These are phyloP conservation scores for Fragilariopsis cylindrus DNA, from an alignment of 108 stramenopile species.

Conservation along the genomic window DNA sequence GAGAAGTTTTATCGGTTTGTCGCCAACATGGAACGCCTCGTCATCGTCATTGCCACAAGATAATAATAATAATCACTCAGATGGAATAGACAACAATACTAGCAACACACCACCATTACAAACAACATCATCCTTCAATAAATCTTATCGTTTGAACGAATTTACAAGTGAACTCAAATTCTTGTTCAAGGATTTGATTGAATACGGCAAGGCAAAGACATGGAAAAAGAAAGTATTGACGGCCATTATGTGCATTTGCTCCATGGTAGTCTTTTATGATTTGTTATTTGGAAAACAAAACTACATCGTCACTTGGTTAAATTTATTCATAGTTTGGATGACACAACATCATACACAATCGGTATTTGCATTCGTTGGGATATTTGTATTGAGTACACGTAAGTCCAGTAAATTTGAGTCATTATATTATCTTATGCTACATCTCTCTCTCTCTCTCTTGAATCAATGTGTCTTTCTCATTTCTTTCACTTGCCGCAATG, in stretches of 20 bases:
- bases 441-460: neutral
- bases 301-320: slow-evolving; percentile 17
- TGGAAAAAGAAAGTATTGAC: slow-evolving; percentile 47
- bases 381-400: slow-evolving; percentile 64
- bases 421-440: neutral
- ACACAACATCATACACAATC: slow-evolving; percentile 45
- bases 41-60: too few species aligned
- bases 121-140: too few species aligned
- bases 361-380: slow-evolving; percentile 62
- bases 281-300: slow-evolving; percentile 31
- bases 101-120: too few species aligned
- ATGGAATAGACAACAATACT: too few species aligned
- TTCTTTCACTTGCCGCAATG: neutral
- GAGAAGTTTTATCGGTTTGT: too few species aligned
- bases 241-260: slow-evolving; percentile 12
- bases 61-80: too few species aligned
- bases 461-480: neutral
- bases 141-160: neutral
- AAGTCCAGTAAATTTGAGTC: slow-evolving; percentile 6
- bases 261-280: slow-evolving; percentile 31
- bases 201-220: slow-evolving; percentile 28
- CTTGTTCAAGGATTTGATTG: slow-evolving; percentile 19
- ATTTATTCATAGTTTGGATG: slow-evolving; percentile 58
- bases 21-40: too few species aligned
- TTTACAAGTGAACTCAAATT: slow-evolving; percentile 18